Conservation (phyloP, 2,329 filamentous ascomycete genomes). For the Colletotrichum plurivorum region DNA sequence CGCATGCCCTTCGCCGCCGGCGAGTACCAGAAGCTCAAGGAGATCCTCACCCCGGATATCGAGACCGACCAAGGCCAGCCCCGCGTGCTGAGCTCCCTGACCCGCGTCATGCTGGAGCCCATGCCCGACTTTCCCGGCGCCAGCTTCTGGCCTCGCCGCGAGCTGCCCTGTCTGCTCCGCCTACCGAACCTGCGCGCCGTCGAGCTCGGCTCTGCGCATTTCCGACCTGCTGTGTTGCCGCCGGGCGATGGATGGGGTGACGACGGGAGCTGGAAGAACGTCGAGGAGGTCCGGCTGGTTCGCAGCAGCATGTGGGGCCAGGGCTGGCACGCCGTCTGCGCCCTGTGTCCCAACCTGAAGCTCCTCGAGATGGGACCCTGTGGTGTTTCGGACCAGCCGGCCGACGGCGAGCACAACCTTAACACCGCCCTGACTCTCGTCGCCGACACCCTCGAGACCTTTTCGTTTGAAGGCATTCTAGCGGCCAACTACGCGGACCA, state of each 20-base stretch:
- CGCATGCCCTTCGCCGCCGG: conserved; percentile 39
- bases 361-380: conserved; percentile 37
- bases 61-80: conserved; percentile 31
- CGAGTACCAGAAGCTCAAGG: conserved; percentile 39
- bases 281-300: conserved; percentile 37
- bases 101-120: conserved; percentile 38
- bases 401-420: conserved; percentile 39
- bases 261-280: conserved; percentile 39
- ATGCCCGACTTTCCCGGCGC: conserved; percentile 38
- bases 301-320: conserved; percentile 39
- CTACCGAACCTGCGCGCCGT: conserved; percentile 36
- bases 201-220: conserved; percentile 34
- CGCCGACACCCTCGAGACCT: conserved; percentile 33
- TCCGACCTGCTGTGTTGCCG: conserved; percentile 31
- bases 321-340: conserved; percentile 39
- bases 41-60: conserved; percentile 36
- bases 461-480: conserved; percentile 34
- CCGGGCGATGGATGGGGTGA: conserved; percentile 39
- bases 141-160: conserved; percentile 37
- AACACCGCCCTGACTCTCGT: conserved; percentile 34
- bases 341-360: conserved; percentile 36
- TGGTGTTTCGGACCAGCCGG: conserved; percentile 33
- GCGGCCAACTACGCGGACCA: conserved; percentile 36
- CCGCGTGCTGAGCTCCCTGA: conserved; percentile 36
- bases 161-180: conserved; percentile 32